A percentile compares a stretch with the other conserved stretches of the same genome.
Evolutionary conservation across 257 asterid genomes (phyloP).

Genomic region (Linderniella brevidens): DNA sequence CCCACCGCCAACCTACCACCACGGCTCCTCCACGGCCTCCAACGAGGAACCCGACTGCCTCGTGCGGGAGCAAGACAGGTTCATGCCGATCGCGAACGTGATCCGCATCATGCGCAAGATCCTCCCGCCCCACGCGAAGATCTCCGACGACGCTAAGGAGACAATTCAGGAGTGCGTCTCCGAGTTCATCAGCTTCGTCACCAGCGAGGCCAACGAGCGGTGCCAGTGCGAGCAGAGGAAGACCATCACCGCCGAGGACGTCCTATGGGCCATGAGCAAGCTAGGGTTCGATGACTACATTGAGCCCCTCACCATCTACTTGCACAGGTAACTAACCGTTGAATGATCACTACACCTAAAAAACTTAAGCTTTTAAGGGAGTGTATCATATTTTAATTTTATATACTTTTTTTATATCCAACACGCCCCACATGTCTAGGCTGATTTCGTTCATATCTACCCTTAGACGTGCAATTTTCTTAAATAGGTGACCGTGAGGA

Average conservation of each 20-base stretch:
- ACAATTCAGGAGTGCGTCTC: conserved; percentile 92
- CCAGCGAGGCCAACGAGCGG: conserved; percentile 87
- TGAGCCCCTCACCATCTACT: conserved; percentile 49
- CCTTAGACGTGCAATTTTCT: no score
- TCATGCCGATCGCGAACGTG: conserved; percentile 96
- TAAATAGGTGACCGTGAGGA: no score
- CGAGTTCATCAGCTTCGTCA: conserved; percentile 83
- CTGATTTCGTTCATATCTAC: no score
- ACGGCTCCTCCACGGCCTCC: conserved; percentile 4
- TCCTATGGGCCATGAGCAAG: conserved; percentile 95
- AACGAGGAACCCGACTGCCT: conserved; percentile 27
- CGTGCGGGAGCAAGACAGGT: conserved; percentile 87
- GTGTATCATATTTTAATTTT: no score
- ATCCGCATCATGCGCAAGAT: conserved; percentile 79
- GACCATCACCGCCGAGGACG: conserved; percentile 89
- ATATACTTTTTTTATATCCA: no score
- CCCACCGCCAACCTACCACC: conserved; percentile 10
- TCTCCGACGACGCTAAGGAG: conserved; percentile 89
- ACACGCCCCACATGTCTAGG: no score
- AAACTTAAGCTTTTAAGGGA: no score
- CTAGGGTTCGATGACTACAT: conserved; percentile 80
- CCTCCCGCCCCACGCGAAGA: conserved; percentile 81
- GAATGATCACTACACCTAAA: no score
- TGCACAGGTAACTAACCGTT: no score
- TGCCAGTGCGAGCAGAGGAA: conserved; percentile 92